Evolutionary conservation across 148 eudicot genomes (phyloP).

Genomic region (Amaranthus hypochondriacus): DNA sequence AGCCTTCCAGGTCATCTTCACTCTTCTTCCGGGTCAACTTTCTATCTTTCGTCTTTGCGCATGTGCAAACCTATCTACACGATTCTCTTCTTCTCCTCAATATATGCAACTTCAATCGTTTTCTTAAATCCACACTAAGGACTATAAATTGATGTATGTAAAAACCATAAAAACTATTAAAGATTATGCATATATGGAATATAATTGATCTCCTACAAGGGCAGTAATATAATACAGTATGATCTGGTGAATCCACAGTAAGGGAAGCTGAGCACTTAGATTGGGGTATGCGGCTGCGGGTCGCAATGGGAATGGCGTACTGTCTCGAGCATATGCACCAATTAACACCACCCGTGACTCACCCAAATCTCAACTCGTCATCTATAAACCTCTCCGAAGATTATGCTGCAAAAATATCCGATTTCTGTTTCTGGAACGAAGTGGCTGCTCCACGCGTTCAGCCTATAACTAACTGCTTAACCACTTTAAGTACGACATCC

Average conservation of each 20-base stretch:
- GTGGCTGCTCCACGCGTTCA: constrained; percentile 32
- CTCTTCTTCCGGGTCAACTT: no score
- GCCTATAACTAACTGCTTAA: constrained; percentile 13
- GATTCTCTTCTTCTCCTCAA: no score
- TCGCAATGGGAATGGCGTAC: constrained; percentile 81
- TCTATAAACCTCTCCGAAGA: constrained; percentile 73
- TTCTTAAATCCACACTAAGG: no score
- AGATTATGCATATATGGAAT: no score
- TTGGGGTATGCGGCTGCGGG: constrained; percentile 67
- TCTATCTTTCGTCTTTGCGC: no score
- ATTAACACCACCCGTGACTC: constrained; percentile 50
- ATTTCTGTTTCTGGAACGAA: constrained; percentile 59
- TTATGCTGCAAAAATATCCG: constrained; percentile 83
- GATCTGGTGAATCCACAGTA: constrained; percentile 38
- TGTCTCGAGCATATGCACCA: constrained; percentile 87
- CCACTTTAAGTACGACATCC: constrained; percentile 11
- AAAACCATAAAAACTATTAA: no score
- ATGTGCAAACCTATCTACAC: no score
- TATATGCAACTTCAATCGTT: no score
- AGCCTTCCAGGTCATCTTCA: no score
- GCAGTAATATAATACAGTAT: no score
- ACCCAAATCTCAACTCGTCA: constrained; percentile 55
- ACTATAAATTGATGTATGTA: no score
- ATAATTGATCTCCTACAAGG: no score
- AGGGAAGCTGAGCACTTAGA: constrained; percentile 91